phyloP scores from a whole-genome alignment of 2,329 filamentous ascomycete genomes.

The Lasiodiplodia sp. region DNA sequence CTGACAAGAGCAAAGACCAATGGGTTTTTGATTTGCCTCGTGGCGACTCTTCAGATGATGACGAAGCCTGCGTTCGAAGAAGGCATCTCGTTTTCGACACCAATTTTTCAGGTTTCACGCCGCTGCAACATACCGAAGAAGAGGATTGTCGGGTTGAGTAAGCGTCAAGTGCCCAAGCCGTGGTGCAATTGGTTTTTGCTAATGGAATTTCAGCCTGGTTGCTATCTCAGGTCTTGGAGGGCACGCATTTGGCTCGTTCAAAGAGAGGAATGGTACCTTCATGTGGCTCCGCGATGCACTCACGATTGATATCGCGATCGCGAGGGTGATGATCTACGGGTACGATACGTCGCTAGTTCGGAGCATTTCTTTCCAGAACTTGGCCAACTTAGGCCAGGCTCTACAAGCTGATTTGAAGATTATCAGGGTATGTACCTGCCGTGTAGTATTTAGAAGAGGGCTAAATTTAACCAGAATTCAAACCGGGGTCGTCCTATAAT shows the following conservation, averaged over 20 bases:
- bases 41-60: neutral
- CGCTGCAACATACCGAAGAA: constrained; percentile 9
- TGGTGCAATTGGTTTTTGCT: neutral
- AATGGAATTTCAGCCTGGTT: constrained; percentile 24
- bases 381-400: neutral
- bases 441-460: neutral
- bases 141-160: neutral
- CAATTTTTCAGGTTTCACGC: constrained; percentile 28
- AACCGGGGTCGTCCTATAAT: neutral
- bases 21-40: neutral
- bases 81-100: constrained; percentile 29
- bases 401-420: neutral
- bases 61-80: neutral
- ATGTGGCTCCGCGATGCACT: constrained; percentile 44
- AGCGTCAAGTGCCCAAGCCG: neutral
- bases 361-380: constrained; percentile 10
- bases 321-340: constrained; percentile 40
- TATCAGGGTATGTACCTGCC: neutral
- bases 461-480: neutral
- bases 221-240: constrained; percentile 36
- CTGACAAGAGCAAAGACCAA: neutral
- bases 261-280: constrained; percentile 35
- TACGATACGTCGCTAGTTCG: constrained; percentile 32
- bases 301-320: constrained; percentile 34
- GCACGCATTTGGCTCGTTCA: constrained; percentile 44